These are phyloP conservation scores for Pontederia paniculata DNA, from an alignment of 176 grass and related monocot species.

Conservation along the genomic window DNA sequence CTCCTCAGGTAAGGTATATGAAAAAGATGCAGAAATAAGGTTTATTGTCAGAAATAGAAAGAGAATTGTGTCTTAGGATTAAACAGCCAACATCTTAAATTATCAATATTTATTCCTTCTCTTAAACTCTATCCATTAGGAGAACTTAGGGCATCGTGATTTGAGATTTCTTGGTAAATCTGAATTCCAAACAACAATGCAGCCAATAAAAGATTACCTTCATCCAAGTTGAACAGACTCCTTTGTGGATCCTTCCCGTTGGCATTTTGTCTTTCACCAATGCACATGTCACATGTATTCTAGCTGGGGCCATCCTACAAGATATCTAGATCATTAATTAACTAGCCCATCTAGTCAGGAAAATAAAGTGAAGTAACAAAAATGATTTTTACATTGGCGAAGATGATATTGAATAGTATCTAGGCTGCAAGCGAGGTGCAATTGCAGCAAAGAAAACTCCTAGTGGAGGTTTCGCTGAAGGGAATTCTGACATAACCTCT, in stretches of 20 bases:
- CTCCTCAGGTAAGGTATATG: conserved; percentile 10
- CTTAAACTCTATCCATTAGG: no score
- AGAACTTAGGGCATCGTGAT: neutral
- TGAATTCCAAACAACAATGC: neutral
- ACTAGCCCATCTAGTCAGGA: conserved; percentile 8
- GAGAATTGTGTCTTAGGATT: no score
- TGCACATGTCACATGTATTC: conserved; percentile 85
- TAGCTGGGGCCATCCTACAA: conserved; percentile 60
- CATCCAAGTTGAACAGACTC: conserved; percentile 95
- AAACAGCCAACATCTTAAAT: no score
- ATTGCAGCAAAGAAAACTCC: conserved; percentile 94
- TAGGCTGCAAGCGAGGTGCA: conserved; percentile 74
- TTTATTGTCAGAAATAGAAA: neutral
- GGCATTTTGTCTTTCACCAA: conserved; percentile 62
- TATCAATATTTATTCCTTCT: no score
- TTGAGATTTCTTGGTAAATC: neutral
- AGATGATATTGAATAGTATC: conserved; percentile 98
- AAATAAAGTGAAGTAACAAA: conserved; percentile 5
- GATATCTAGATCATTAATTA: conserved; percentile 16
- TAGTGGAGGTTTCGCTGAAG: conserved; percentile 78
- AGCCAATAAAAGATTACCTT: conserved; percentile 39
- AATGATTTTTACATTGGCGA: conserved; percentile 52
- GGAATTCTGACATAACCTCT: conserved; percentile 85
- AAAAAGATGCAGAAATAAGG: neutral
- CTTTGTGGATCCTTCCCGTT: conserved; percentile 76